Base-by-base conservation (phyloP, 208 protist species). In the Wallacemonas sp. region DNA sequence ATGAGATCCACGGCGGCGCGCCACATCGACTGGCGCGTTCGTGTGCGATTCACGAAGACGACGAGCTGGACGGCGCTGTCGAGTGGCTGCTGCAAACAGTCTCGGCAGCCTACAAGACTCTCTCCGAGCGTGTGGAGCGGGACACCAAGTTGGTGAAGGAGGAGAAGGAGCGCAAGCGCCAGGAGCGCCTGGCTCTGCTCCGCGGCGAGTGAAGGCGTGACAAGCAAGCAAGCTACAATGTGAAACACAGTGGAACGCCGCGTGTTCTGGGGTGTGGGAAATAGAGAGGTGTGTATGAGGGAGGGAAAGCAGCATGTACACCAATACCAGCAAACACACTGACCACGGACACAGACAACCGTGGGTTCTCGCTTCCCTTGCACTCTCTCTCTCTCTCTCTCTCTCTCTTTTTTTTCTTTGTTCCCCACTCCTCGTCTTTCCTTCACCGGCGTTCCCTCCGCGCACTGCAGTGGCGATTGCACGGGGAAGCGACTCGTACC, bases 71-170 rank as follows among this genome's bases (percentile, higher is more conserved):
- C 44, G 72, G 70, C 22, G 86, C 86, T 14, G 81, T 96, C 36
- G 89, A 96, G 76, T 97, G 93, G 91, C 74, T 97, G 26, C 76
- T 97, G 20, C 59, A 65, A 20, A 76, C 66, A 20, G 83, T 97
- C n/a, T 61, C 67, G 32, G 67, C 84, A 16, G 25, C 77, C 12
- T 95, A 94, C 65, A 86, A 85, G 28, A 55, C 41, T 14, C 74
- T 96, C 11, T 61, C 76, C 1, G 61, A 50, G 46, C 83, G 86
- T 12, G 89, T 97, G 8, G 52, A 76, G 69, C 22, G 49, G 8
- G 88, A 97, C 57, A 85, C 72, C n/a, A 67, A 57, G 23, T 26
- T 61, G 20, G 88, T 92, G 22, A 89, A 91, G 70, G 81, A 72
- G 59, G 85, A 93, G 65, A 84, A 85, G 62, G 81, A 89, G 31